phyloP scores from a whole-genome alignment of 2,329 filamentous ascomycete genomes.

The Colletotrichum liaoningense region DNA sequence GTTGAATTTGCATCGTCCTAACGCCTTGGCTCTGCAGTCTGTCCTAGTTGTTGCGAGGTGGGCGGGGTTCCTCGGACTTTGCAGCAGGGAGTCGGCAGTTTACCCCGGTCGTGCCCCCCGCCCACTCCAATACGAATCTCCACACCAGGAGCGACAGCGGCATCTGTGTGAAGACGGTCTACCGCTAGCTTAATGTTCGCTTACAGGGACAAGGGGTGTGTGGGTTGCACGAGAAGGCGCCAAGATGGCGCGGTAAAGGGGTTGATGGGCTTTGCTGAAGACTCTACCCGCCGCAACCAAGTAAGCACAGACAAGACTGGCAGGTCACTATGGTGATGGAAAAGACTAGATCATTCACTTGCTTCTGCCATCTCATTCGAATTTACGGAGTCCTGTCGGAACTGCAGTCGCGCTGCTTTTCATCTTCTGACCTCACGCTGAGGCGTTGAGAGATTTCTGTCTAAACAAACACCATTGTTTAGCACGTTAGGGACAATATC shows the following conservation, averaged over 20 bases:
- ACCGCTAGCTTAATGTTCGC: neutral
- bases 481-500: too few species aligned
- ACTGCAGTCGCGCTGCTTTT: too few species aligned
- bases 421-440: too few species aligned
- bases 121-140: neutral
- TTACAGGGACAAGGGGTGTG: neutral
- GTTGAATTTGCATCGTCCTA: neutral
- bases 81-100: conserved; percentile 16
- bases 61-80: neutral
- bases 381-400: too few species aligned
- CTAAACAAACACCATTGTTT: too few species aligned
- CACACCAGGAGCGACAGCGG: conserved; percentile 15
- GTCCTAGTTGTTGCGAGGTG: neutral
- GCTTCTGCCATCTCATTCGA: too few species aligned
- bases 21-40: too few species aligned
- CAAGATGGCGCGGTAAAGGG: conserved; percentile 5
- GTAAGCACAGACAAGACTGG: neutral
- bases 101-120: conserved; percentile 25
- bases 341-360: neutral
- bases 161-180: conserved; percentile 15
- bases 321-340: neutral
- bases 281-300: neutral
- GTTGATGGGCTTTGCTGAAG: neutral
- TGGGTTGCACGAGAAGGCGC: neutral
- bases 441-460: too few species aligned